Percentiles rank a stretch among this genome's conserved stretches.
These are phyloP conservation scores for Mucor velutinosus DNA, from an alignment of 371 early-diverging fungal genomes.

Conservation along the genomic window DNA sequence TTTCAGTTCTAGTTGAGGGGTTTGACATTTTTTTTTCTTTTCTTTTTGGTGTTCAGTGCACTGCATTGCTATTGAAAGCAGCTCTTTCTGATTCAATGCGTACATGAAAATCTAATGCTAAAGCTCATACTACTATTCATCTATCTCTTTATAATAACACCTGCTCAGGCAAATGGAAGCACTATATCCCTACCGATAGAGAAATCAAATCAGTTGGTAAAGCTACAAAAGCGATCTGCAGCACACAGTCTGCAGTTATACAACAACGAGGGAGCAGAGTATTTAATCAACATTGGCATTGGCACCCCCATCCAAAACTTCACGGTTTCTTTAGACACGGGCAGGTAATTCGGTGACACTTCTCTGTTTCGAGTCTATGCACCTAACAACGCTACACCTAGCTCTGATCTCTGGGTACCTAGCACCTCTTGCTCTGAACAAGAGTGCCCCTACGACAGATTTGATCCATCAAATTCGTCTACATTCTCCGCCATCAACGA, in stretches of 20 bases:
- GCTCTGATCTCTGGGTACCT: slow-evolving; percentile 34
- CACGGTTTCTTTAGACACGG: slow-evolving; percentile 24
- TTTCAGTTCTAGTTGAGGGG: no score
- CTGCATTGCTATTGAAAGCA: not conserved
- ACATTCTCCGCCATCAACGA: slow-evolving; percentile 14
- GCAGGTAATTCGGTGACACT: slow-evolving; percentile 5
- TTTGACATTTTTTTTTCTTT: no score
- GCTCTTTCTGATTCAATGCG: not conserved
- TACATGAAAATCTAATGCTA: not conserved
- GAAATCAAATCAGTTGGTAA: not conserved
- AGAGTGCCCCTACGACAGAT: slow-evolving; percentile 18
- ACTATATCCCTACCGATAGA: slow-evolving; percentile 3
- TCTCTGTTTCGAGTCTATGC: not conserved
- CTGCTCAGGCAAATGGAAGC: not conserved
- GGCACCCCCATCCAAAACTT: slow-evolving; percentile 26
- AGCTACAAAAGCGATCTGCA: not conserved
- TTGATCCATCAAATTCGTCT: slow-evolving; percentile 17
- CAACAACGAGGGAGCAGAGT: slow-evolving; percentile 18
- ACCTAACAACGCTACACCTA: not conserved
- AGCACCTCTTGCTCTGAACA: slow-evolving; percentile 12
- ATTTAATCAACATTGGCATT: slow-evolving; percentile 16
- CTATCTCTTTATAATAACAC: not conserved
- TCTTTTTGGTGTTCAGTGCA: not conserved
- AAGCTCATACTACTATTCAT: not conserved
- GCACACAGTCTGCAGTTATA: slow-evolving; percentile 6